Evolutionary conservation across 2,329 filamentous ascomycete species (phyloP).

Genomic region (Chaetomium globosum): DNA sequence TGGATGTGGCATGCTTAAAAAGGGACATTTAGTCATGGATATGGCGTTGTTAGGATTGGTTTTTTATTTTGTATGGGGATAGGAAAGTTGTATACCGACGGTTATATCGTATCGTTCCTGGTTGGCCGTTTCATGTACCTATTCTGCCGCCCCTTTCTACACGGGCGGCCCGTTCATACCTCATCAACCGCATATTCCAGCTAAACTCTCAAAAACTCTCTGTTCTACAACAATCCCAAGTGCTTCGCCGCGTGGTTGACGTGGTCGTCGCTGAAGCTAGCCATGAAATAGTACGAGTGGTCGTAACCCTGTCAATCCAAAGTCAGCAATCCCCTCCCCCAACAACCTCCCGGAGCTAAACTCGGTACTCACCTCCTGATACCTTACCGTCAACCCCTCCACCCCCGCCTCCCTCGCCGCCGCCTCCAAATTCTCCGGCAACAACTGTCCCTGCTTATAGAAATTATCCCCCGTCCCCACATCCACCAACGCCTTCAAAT

Average conservation of each 20-base stretch:
- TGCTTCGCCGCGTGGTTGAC: constrained; percentile 89
- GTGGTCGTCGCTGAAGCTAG: constrained; percentile 86
- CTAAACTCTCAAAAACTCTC: not conserved
- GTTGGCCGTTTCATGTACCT: not conserved
- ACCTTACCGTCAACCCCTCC: constrained; percentile 73
- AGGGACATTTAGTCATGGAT: not conserved
- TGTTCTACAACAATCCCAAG: constrained; percentile 49
- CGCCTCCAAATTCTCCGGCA: constrained; percentile 88
- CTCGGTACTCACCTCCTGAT: constrained; percentile 70
- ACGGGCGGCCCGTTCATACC: not conserved
- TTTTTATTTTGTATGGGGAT: not conserved
- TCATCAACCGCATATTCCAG: not conserved
- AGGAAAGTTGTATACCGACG: constrained; percentile 3
- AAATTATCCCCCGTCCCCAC: constrained; percentile 95
- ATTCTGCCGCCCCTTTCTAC: not conserved
- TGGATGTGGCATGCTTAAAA: not conserved
- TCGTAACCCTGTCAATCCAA: constrained; percentile 71
- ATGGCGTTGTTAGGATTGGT: not conserved
- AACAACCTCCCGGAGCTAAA: not conserved
- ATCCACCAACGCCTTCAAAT: constrained; percentile 80
- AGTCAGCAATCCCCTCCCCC: constrained; percentile 14
- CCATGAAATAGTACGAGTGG: constrained; percentile 97
- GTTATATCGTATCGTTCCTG: not conserved
- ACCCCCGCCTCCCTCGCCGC: constrained; percentile 77
- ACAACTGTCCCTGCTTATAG: constrained; percentile 88